Conservation (phyloP, 2,329 filamentous ascomycete genomes). For the Pyrenochaeta sp. region DNA sequence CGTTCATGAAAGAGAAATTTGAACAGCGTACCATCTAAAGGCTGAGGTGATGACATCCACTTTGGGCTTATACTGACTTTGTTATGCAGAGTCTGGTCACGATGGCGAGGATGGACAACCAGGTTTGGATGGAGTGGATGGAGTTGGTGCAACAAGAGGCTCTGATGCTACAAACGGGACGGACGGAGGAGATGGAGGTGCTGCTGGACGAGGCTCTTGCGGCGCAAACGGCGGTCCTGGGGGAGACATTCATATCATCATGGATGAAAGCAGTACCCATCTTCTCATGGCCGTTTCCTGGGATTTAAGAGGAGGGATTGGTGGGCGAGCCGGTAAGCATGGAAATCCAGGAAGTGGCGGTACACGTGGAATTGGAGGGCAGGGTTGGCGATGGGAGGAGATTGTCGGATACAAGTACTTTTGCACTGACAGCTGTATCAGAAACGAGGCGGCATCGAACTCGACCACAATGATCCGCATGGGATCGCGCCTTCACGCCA, state of each 20-base stretch:
- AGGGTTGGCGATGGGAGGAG: slow-evolving; percentile 5
- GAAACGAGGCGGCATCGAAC: neutral
- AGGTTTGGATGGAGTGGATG: slow-evolving; percentile 6
- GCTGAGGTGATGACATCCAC: too few species aligned
- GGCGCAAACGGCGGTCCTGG: slow-evolving; percentile 13
- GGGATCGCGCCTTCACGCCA: neutral
- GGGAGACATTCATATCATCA: slow-evolving; percentile 11
- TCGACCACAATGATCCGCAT: neutral
- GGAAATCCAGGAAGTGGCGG: slow-evolving; percentile 8
- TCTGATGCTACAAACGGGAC: slow-evolving; percentile 16
- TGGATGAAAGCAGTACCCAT: slow-evolving; percentile 10
- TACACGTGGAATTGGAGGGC: slow-evolving; percentile 8
- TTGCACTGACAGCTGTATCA: slow-evolving; percentile 10
- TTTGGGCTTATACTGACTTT: too few species aligned
- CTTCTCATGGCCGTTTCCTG: slow-evolving; percentile 15
- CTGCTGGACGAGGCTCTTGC: slow-evolving; percentile 10
- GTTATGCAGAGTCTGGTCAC: slow-evolving; percentile 12
- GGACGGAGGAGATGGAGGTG: slow-evolving; percentile 16
- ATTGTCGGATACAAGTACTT: slow-evolving; percentile 11
- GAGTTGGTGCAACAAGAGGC: slow-evolving; percentile 6
- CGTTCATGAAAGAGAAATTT: too few species aligned
- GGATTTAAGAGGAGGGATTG: slow-evolving; percentile 8
- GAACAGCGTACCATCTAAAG: too few species aligned
- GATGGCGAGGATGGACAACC: slow-evolving; percentile 8
- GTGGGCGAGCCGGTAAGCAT: slow-evolving; percentile 6